Conservation (phyloP, 2,329 filamentous ascomycete genomes). For the Leptographium galeiforme region DNA sequence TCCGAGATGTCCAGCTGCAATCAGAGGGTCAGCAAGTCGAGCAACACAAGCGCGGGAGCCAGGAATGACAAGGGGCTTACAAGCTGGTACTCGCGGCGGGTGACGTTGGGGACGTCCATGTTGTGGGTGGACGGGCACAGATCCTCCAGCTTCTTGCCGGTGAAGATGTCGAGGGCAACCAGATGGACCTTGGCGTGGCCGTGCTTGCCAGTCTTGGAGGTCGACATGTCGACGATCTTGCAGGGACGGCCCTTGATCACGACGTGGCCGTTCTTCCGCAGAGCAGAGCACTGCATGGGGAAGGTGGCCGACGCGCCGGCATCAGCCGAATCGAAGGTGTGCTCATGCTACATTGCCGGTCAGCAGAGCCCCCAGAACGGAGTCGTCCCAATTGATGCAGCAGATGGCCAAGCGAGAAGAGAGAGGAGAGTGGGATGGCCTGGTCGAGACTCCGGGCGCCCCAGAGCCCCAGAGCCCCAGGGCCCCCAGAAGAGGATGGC, state of each 20-base stretch:
- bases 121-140: slow-evolving; percentile 94
- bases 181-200: slow-evolving; percentile 99
- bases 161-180: slow-evolving; percentile 98
- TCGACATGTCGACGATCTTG: slow-evolving; percentile 99
- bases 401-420: neutral
- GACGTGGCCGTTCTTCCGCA: slow-evolving; percentile 98
- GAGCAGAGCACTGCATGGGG: slow-evolving; percentile 98
- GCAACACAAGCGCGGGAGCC: too few species aligned
- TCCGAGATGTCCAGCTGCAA: slow-evolving; percentile 81
- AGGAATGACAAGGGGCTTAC: slow-evolving; percentile 41
- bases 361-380: neutral
- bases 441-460: neutral
- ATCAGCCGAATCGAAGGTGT: slow-evolving; percentile 80
- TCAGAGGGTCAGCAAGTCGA: neutral
- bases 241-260: slow-evolving; percentile 97
- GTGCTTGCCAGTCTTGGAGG: slow-evolving; percentile 99
- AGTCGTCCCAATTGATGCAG: neutral
- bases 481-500: neutral
- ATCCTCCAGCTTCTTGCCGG: slow-evolving; percentile 98
- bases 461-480: neutral
- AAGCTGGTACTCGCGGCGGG: slow-evolving; percentile 82
- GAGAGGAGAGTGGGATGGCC: neutral
- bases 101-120: slow-evolving; percentile 95
- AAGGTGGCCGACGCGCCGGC: slow-evolving; percentile 89
- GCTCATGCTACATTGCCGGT: slow-evolving; percentile 40